phyloP scores from a whole-genome alignment of 2,329 filamentous ascomycete species.

The Sporothrix protearum region DNA sequence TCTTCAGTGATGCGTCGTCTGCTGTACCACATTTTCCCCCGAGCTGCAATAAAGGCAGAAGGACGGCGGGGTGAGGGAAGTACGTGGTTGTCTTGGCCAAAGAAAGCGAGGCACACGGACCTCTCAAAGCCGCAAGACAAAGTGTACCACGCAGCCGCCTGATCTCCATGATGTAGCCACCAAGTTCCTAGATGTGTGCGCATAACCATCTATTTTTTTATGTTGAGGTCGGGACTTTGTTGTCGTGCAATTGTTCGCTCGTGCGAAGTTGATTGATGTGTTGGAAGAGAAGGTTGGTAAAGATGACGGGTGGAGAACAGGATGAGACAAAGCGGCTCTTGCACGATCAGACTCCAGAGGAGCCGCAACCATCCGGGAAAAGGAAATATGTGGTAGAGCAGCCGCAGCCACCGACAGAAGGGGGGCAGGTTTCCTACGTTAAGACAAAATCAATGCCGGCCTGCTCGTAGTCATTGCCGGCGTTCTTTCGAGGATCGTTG shows the following conservation, averaged over 20 bases:
- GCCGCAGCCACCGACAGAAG: conserved; percentile 29
- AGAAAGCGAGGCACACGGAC: not conserved
- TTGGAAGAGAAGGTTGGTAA: not conserved
- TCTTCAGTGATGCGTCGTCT: not conserved
- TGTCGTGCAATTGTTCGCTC: not conserved
- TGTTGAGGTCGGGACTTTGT: not conserved
- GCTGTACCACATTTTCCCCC: not conserved
- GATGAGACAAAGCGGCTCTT: not conserved
- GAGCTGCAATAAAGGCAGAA: not conserved
- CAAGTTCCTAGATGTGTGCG: not conserved
- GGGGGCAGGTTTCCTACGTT: conserved; percentile 68
- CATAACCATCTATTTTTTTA: not conserved
- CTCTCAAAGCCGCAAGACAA: not conserved
- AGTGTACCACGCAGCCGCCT: not conserved
- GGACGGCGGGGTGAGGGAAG: not conserved
- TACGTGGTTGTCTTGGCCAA: not conserved
- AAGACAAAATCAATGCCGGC: conserved; percentile 86
- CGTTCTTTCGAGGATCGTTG: conserved; percentile 36
- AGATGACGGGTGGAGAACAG: not conserved
- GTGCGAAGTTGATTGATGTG: not conserved
- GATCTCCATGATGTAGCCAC: not conserved
- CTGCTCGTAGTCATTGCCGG: conserved; percentile 68
- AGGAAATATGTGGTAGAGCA: conserved; percentile 11
- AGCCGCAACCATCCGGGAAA: not conserved
- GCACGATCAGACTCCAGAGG: not conserved